Conservation (phyloP, 2,329 filamentous ascomycete species). For the Aspergillus versicolor region DNA sequence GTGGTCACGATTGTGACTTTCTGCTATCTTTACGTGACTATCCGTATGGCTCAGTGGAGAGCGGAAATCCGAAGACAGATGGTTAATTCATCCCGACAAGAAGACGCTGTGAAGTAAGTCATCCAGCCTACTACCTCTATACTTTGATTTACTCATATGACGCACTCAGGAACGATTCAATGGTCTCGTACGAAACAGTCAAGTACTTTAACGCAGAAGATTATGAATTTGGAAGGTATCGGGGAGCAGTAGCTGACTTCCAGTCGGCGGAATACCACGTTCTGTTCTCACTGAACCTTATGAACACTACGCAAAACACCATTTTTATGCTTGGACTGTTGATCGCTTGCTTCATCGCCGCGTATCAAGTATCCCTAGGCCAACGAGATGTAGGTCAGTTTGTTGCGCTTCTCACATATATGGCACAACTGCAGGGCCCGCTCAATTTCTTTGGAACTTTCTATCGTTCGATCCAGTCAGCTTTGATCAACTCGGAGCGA, state of each 20-base stretch:
- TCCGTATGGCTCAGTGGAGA: conserved; percentile 91
- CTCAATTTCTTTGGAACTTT: conserved; percentile 92
- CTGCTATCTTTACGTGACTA: conserved; percentile 93
- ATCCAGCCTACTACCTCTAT: not conserved
- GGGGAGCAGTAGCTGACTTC: conserved; percentile 67
- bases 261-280: conserved; percentile 75
- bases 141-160: conserved; percentile 1
- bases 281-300: conserved; percentile 71
- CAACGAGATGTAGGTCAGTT: conserved; percentile 68
- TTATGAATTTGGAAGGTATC: conserved; percentile 74
- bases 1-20: conserved; percentile 90
- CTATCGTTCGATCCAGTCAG: conserved; percentile 91
- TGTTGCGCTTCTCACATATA: conserved; percentile 71
- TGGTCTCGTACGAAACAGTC: conserved; percentile 96
- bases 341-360: conserved; percentile 69
- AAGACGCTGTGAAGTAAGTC: conserved; percentile 85
- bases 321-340: conserved; percentile 78
- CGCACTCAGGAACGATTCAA: conserved; percentile 74
- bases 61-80: conserved; percentile 88
- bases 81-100: conserved; percentile 91
- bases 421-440: conserved; percentile 76
- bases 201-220: conserved; percentile 86
- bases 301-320: conserved; percentile 78
- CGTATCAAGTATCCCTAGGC: conserved; percentile 71
- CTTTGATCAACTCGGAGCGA: conserved; percentile 95